Base-by-base conservation (phyloP, 2,329 filamentous ascomycete species). In the Drechslerella dactyloides region DNA sequence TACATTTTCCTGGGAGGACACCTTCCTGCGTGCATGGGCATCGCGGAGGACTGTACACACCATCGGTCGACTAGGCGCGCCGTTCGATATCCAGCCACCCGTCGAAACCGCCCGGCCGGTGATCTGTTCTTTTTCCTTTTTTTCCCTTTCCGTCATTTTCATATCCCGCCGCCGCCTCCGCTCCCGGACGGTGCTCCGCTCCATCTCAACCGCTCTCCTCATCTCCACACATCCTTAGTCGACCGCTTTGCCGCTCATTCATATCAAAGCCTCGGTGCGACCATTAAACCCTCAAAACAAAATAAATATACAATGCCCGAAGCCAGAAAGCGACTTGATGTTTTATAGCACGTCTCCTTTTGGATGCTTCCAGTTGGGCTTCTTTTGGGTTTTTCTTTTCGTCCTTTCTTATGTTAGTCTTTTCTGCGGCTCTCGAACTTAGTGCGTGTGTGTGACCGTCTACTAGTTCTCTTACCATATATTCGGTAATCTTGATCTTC, bases 21-120 rank as follows among this genome's bases (percentile, higher is more conserved):
- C 8, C 44, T 48, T 23, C 44, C 44, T 48, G 44, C 44, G 17
- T 48, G 44, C 44, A 48, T 19, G 17, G n/a, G 44, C 44, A 48
- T 48, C 44, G 44, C 44, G 44, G 44, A 48, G 44, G 15, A 33
- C 19, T 48, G 44, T 23, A 48, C 19, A 48, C 19, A 48, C 19
- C 44, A 48, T 48, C 19, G 44, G 44, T 21, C 19, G 44, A 48
- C 15, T 48, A 48, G 44, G 44, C 44, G 44, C 44, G 44, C 44
- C 17, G 15, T 48, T 19, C 19, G 19, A 10, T 5, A 8, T 19
- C 40, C 40, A 44, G 27, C 27, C 27, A 33, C 27, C 27, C 27
- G 27, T 44, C 40, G 40, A 44, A 44, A 44, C 40, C 40, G 17
- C 17, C 40, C 17, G 11, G 44, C 44, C 44, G 17, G 44, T 19